Evolutionary conservation across 345 rosid species (phyloP), one percentile per base, ranked within the genome.

Genomic region (Turritis glabra): DNA sequence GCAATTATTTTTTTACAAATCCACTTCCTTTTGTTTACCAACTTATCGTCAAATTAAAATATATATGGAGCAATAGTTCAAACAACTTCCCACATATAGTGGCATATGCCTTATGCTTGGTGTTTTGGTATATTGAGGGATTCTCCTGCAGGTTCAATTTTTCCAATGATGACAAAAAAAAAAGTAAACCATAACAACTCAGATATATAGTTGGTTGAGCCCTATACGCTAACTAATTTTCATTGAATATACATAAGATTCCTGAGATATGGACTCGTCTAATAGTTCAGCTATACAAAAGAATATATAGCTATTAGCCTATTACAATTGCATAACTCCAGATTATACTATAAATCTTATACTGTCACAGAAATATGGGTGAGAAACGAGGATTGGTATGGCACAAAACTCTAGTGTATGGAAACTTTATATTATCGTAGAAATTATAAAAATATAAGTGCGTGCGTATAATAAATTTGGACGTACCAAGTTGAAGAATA

Each of bases 401-500:
- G 69, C 64, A 41, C 80, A 44, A 61, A 76, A 62, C 75, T 75
- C 75, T 76, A 76, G 21, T 59, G 35, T 50, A 67, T 25, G 17
- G 13, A 65, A 57, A 46, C 22, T 44, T 55, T 19, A 38, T 27
- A 17, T 47, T 50, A 23, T 43, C 6, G 22, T 41, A 37, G 11
- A 58, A 13, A 19, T 35, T 72, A 33, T 0, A 1, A 17, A 57
- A 29, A 30, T 11, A 38, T 51, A 62, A 52, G 57, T 62, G 74
- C 75, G 65, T 43, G 65, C 51, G 71, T 69, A 63, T 63, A 69
- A 63, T 62, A 63, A 62, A 63, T n/a, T 63, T 30, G 15, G 15
- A 53, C 27, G 65, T 70, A 69, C 66, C 59, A 76, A 70, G 75
- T 76, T 76, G 75, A 77, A 54, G 52, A 69, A 67, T 59, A 19